phyloP scores from a whole-genome alignment of 129 eudicot genomes.

The Pseudognaphalium luteoalbum region DNA sequence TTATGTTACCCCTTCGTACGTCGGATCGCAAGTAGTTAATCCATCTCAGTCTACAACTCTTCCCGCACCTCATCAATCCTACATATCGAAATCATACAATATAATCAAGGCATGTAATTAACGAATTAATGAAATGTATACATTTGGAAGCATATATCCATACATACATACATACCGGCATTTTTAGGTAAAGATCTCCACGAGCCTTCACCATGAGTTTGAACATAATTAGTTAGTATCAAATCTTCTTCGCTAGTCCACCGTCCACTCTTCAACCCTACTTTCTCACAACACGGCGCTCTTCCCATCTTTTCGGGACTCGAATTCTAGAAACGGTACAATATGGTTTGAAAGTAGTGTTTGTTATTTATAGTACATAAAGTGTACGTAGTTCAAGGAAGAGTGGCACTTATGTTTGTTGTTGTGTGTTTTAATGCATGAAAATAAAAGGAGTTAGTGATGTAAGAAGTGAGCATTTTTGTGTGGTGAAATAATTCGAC shows the following conservation, averaged over 20 bases:
- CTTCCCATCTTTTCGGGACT: slow-evolving; percentile 52
- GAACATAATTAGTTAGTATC: slow-evolving; percentile 53
- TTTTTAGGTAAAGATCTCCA: slow-evolving; percentile 93
- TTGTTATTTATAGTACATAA: slow-evolving; percentile 3
- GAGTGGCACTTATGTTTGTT: neutral
- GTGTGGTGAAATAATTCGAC: slow-evolving; percentile 42
- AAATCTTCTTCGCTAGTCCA: slow-evolving; percentile 86
- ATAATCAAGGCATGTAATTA: neutral
- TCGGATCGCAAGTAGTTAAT: slow-evolving; percentile 82
- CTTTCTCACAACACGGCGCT: slow-evolving; percentile 88
- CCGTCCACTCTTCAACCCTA: slow-evolving; percentile 75
- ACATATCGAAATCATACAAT: neutral
- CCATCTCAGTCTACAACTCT: slow-evolving; percentile 91
- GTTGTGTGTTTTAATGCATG: neutral
- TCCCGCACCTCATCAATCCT: slow-evolving; percentile 79
- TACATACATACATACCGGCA: slow-evolving; percentile 52
- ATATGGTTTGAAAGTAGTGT: neutral
- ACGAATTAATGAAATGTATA: no score
- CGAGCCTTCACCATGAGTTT: slow-evolving; percentile 74
- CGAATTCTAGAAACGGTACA: neutral
- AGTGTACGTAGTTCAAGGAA: neutral
- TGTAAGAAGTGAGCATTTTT: slow-evolving; percentile 13
- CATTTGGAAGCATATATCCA: neutral
- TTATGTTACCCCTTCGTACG: slow-evolving; percentile 72
- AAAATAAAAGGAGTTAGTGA: neutral